phyloP scores from a whole-genome alignment of 352 stramenopile species.

The Pythium phragmiticola region DNA sequence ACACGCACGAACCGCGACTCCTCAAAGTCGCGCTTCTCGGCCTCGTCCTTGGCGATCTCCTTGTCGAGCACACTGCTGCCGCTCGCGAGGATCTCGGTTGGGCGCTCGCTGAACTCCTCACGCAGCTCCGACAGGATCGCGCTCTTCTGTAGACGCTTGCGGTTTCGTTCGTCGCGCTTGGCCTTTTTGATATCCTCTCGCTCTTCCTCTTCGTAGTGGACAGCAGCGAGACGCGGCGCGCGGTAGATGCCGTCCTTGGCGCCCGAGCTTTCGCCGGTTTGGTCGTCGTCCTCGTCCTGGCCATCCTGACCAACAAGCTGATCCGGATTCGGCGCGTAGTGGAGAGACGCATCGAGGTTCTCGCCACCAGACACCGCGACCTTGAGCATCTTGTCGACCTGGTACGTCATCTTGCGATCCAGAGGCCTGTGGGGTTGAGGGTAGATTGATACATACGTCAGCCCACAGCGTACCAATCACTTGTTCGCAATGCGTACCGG shows the following conservation, averaged over 20 bases:
- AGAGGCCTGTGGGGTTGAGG: conserved; percentile 38
- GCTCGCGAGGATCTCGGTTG: conserved; percentile 65
- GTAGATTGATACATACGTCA: not conserved
- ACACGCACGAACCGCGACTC: conserved; percentile 85
- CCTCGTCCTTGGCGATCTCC: conserved; percentile 76
- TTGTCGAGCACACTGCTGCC: conserved; percentile 68
- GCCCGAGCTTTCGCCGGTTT: conserved; percentile 22
- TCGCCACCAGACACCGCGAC: conserved; percentile 74
- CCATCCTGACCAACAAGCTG: conserved; percentile 60
- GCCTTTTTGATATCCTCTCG: conserved; percentile 74
- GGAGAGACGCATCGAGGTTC: conserved; percentile 73
- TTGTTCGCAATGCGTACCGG: conserved; percentile 30
- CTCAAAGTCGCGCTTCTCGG: conserved; percentile 84
- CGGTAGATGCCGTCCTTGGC: conserved; percentile 75
- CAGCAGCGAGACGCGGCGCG: conserved; percentile 67
- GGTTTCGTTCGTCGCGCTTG: conserved; percentile 77
- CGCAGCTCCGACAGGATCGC: conserved; percentile 81
- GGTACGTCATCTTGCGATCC: conserved; percentile 88
- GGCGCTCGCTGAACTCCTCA: conserved; percentile 84
- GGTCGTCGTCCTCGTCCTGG: conserved; percentile 44
- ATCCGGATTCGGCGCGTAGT: conserved; percentile 79
- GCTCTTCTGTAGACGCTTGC: conserved; percentile 82
- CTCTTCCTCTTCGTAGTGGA: conserved; percentile 87
- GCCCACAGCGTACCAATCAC: not conserved
- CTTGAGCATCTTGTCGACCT: conserved; percentile 91